Conservation (phyloP, 2,329 filamentous ascomycete species). For the Hirsutella minnesotensis region DNA sequence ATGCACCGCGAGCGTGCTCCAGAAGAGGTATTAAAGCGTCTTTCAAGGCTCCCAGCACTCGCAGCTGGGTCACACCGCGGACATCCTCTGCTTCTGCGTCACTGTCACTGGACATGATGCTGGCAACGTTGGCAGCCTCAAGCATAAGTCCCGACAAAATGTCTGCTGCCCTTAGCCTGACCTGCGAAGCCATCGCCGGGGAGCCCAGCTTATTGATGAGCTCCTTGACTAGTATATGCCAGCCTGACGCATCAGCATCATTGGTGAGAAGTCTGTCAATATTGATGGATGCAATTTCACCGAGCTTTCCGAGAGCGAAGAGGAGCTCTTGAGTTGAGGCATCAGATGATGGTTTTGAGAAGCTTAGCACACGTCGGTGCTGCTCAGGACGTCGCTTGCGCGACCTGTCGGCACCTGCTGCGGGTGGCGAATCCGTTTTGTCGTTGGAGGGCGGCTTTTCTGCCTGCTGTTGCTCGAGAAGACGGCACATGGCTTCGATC, state of each 20-base stretch:
- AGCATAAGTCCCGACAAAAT: constrained; percentile 48
- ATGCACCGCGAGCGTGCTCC: constrained; percentile 35
- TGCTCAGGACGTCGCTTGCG: constrained; percentile 26
- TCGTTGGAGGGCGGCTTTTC: constrained; percentile 9
- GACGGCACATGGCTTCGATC: constrained; percentile 59
- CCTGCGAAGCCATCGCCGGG: constrained; percentile 32
- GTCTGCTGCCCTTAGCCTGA: constrained; percentile 50
- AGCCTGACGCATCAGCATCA: constrained; percentile 58
- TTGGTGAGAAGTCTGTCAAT: constrained; percentile 61
- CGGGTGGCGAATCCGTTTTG: constrained; percentile 10
- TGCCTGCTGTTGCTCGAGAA: constrained; percentile 40
- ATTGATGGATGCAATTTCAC: constrained; percentile 63
- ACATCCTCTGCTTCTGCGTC: constrained; percentile 19
- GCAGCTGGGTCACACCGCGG: constrained; percentile 55
- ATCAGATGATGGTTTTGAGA: constrained; percentile 29
- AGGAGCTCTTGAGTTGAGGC: constrained; percentile 49
- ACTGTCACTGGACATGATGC: constrained; percentile 33
- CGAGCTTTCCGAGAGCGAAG: constrained; percentile 61
- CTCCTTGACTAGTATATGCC: constrained; percentile 52
- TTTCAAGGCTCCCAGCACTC: constrained; percentile 55
- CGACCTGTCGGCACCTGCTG: constrained; percentile 7
- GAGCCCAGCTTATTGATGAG: constrained; percentile 40
- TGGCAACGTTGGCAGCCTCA: constrained; percentile 45
- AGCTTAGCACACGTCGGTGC: constrained; percentile 34
- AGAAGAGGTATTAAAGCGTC: constrained; percentile 46